Base-by-base conservation (phyloP, 176 grass and related monocot genomes). In the Bothriochloa decipiens region DNA sequence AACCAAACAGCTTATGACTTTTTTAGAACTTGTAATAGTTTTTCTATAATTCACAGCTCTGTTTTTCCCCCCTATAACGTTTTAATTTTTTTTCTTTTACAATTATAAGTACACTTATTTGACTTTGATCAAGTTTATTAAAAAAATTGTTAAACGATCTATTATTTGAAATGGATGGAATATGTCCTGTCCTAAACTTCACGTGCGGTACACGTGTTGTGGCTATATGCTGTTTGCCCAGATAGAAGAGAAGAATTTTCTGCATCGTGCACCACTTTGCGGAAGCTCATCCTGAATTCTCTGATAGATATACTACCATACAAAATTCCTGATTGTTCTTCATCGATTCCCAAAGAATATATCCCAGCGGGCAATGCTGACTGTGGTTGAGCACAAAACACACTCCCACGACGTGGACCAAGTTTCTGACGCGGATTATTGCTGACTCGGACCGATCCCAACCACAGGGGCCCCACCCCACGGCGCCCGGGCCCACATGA, bases 361-460 rank as follows among this genome's bases (percentile, higher is more conserved):
- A 22, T 57, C 20, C 41, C 3, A 10, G 26, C 35, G 71, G 27
- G 52, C 71, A 43, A 53, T 55, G 88, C 78, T 81, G 88, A 82
- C 8, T 55, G 22, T 69, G 2, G 0, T 61, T 36, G 65, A 69
- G 78, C 78, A 81, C 15, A 79, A 36, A 37, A 70, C 28, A 70
- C 28, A 2, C 80, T 60, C 35, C 46, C 15, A 41, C 50, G 79
- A 50, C 63, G 79, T 71, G 28, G 32, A 37, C 25, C n/a, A 52
- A 76, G 64, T 71, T 85, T 89, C 71, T 16, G 23, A 43, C 15
- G 53, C 47, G 72, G 83, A 72, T 72, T 65, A 72, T 72, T 55
- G 88, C 83, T 81, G 83, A 89, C 50, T 65, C 80, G 52, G 87
- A 89, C 27, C 39, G 82, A 76, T 81, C 70, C 47, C 68, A n/a